Conservation (phyloP, 164 flowering plant genomes). For the Akebia trifoliata region DNA sequence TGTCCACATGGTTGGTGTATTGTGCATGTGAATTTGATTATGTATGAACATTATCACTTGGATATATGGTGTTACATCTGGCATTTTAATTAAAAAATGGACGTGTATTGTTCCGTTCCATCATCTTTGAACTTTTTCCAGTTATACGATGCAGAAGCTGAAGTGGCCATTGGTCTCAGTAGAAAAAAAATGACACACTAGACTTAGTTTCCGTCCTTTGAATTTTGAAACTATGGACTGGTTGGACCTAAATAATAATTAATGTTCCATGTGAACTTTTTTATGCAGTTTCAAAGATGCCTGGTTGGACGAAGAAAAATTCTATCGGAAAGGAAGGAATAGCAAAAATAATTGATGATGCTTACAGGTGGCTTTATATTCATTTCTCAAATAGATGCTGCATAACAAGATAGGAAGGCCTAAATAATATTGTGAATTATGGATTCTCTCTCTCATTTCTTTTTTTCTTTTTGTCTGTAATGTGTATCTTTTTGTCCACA, state of each 20-base stretch:
- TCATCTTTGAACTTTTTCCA: no score
- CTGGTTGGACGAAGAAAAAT: conserved; percentile 52
- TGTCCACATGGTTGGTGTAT: no score
- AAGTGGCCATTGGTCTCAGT: no score
- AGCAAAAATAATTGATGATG: conserved; percentile 83
- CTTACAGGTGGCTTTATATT: conserved; percentile 53
- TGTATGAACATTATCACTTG: no score
- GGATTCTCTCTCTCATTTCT: background rate
- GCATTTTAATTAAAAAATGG: no score
- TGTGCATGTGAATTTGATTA: no score
- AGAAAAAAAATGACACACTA: no score
- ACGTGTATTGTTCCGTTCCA: no score
- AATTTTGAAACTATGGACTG: background rate
- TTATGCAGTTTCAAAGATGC: conserved; percentile 48
- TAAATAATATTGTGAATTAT: background rate
- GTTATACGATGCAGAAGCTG: background rate
- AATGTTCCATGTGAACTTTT: background rate
- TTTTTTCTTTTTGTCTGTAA: background rate
- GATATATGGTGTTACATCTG: no score
- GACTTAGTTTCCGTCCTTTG: background rate
- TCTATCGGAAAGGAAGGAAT: conserved; percentile 65
- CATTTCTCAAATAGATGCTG: background rate
- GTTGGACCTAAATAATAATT: background rate
- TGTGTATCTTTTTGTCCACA: background rate
- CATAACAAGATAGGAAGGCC: background rate